Percentiles rank a stretch among this genome's conserved stretches.
Evolutionary conservation across 805 yeast species (phyloP).

Genomic region (baker's yeast (Saccharomyces cerevisiae)): DNA sequence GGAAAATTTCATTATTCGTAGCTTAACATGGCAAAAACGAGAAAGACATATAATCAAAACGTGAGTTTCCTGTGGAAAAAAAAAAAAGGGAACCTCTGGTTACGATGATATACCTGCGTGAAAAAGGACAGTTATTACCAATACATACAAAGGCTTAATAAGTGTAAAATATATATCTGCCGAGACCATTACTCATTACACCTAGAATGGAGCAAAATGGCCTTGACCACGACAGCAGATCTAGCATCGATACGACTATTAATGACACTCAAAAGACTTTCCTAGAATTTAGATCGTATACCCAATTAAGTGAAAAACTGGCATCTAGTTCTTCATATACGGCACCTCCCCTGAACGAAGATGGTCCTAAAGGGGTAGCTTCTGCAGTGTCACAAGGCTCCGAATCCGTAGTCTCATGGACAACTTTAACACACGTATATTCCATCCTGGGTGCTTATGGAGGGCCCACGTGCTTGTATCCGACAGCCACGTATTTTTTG

Average conservation of each 20-base stretch:
- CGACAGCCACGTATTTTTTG: conserved; percentile 40
- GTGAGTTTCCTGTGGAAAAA: background rate
- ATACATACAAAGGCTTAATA: background rate
- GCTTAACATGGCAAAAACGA: background rate
- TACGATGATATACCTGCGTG: background rate
- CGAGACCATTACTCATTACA: background rate
- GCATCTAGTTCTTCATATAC: background rate
- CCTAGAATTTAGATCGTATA: conserved; percentile 8
- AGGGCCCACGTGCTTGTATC: conserved; percentile 38
- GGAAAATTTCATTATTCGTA: background rate
- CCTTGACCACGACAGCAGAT: conserved; percentile 2
- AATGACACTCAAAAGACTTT: conserved; percentile 4
- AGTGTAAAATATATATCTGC: background rate
- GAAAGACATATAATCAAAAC: background rate
- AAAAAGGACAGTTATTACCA: background rate
- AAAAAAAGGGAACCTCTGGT: background rate
- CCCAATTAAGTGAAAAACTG: conserved; percentile 5
- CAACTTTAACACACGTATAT: conserved; percentile 18
- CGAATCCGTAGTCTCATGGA: conserved; percentile 10
- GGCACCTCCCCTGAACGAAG: background rate
- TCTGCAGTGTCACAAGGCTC: background rate
- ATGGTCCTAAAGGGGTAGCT: background rate
- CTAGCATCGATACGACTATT: conserved; percentile 4
- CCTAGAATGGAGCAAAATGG: conserved; percentile 11
- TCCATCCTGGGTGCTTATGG: conserved; percentile 37